These are phyloP conservation scores for Ophiostoma montium DNA, from an alignment of 2,329 filamentous ascomycete species.

Conservation along the genomic window DNA sequence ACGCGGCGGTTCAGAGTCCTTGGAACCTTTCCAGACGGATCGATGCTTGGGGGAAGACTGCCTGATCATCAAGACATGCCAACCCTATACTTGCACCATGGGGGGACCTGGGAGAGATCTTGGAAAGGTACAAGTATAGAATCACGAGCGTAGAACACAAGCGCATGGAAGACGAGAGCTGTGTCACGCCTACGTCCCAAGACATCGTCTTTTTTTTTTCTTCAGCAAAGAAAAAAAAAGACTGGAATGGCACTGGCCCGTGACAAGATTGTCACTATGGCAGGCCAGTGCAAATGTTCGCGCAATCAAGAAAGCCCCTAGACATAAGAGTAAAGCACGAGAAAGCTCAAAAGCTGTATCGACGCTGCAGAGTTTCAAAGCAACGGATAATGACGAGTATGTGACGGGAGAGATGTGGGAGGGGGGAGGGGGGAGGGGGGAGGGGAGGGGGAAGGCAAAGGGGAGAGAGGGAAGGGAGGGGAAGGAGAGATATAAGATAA, in stretches of 20 bases:
- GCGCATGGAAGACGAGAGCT: conserved; percentile 32
- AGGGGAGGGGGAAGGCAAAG: conserved; percentile 9
- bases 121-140: conserved; percentile 55
- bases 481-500: conserved; percentile 19
- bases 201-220: conserved; percentile 58
- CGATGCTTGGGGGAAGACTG: conserved; percentile 40
- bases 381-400: conserved; percentile 20
- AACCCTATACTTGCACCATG: conserved; percentile 64
- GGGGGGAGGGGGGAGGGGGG: conserved; percentile 18
- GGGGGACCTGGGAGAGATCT: conserved; percentile 23
- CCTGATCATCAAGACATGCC: conserved; percentile 74
- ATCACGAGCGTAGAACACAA: conserved; percentile 57
- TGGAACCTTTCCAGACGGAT: conserved; percentile 7
- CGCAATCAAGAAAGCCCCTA: conserved; percentile 77
- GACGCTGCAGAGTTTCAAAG: conserved; percentile 8
- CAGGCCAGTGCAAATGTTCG: conserved; percentile 79
- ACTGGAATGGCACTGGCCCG: conserved; percentile 42
- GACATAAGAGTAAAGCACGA: conserved; percentile 86
- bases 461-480: conserved; percentile 20
- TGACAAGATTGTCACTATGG: conserved; percentile 45
- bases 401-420: conserved; percentile 13
- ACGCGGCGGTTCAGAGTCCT: conserved; percentile 5
- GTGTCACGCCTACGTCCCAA: conserved; percentile 69
- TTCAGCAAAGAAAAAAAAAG: no score
- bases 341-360: conserved; percentile 36